These are phyloP conservation scores for Chaetomiaceae sp. DNA, from an alignment of 2,329 filamentous ascomycete genomes.

Conservation along the genomic window DNA sequence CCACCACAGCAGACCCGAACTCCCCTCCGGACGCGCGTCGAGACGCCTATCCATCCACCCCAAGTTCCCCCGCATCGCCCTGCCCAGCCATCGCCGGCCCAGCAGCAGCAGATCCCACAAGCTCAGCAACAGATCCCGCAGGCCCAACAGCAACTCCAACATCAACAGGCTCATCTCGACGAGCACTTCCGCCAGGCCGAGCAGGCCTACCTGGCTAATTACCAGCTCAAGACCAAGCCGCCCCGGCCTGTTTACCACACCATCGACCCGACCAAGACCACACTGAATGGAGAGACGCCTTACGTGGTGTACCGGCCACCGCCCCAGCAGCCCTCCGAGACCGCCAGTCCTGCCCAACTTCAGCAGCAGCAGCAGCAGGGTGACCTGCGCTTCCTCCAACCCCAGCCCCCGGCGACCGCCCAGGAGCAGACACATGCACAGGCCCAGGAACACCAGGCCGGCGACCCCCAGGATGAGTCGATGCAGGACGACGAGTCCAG, in stretches of 20 bases:
- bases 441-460: not conserved
- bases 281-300: not conserved
- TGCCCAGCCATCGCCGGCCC: not conserved
- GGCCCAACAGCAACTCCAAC: slow-evolving; percentile 1
- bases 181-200: not conserved
- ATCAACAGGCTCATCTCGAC: not conserved
- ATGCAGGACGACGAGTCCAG: slow-evolving; percentile 8
- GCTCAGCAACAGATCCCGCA: not conserved
- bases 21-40: slow-evolving; percentile 1
- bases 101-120: not conserved
- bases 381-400: not conserved
- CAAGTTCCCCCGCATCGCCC: slow-evolving; percentile 9
- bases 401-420: not conserved
- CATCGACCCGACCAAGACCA: not conserved
- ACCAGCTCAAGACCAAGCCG: not conserved
- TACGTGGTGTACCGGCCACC: not conserved
- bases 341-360: not conserved
- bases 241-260: slow-evolving; percentile 1
- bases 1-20: not conserved
- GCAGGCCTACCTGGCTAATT: not conserved
- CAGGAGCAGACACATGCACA: not conserved
- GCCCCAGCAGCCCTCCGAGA: not conserved
- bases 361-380: too few species aligned
- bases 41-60: slow-evolving; percentile 21
- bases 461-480: slow-evolving; percentile 5